phyloP scores from a whole-genome alignment of 148 eudicot species.

The Pharnaceum exiguum region DNA sequence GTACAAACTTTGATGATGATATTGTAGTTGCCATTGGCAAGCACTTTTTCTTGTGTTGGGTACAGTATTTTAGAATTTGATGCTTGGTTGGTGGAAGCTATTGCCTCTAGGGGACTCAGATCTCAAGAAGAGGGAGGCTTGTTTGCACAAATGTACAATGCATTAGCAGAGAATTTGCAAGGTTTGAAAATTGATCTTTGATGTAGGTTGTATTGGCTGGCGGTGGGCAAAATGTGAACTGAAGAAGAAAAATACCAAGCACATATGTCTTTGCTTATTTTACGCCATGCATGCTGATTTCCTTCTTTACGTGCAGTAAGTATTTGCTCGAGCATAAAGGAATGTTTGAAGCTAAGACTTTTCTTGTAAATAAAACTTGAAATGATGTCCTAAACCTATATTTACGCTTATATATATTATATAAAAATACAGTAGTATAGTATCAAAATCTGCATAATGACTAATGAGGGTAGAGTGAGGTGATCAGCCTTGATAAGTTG shows the following conservation, averaged over 20 bases:
- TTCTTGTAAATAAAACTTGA: too few species aligned
- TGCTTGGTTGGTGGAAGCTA: background rate
- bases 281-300: background rate
- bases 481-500: slow-evolving; percentile 19
- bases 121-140: slow-evolving; percentile 20
- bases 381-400: too few species aligned
- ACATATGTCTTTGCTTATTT: slow-evolving; percentile 2
- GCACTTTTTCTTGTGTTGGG: background rate
- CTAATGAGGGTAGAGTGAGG: too few species aligned
- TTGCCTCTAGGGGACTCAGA: slow-evolving; percentile 9
- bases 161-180: background rate
- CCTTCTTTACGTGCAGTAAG: too few species aligned
- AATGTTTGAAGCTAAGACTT: background rate
- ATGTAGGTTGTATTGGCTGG: background rate
- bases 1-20: slow-evolving; percentile 4
- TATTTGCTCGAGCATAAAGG: slow-evolving; percentile 9
- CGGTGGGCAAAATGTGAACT: background rate
- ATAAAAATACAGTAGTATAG: too few species aligned
- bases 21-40: slow-evolving; percentile 11
- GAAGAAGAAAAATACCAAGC: slow-evolving; percentile 13
- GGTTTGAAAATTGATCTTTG: background rate
- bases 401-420: too few species aligned
- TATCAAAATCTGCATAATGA: too few species aligned
- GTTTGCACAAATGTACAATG: slow-evolving; percentile 10
- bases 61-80: slow-evolving; percentile 3